Evolutionary conservation across 2,329 filamentous ascomycete genomes (phyloP).

Genomic region (Zymoseptoria pseudotritici): DNA sequence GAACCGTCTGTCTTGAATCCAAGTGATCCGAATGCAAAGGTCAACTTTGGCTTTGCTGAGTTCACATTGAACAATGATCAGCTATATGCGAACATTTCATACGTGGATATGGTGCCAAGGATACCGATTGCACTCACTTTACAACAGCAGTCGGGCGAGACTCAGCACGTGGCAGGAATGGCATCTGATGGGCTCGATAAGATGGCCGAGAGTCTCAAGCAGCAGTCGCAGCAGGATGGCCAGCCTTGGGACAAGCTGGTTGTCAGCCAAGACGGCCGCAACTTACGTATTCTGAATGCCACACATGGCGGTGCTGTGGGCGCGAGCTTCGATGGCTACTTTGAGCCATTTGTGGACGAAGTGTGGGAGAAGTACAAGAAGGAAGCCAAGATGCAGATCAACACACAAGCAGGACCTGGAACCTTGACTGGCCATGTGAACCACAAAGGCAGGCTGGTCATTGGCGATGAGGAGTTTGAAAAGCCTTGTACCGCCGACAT

Average conservation of each 20-base stretch:
- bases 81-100: conserved; percentile 41
- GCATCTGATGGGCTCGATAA: conserved; percentile 49
- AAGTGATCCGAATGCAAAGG: conserved; percentile 38
- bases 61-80: conserved; percentile 43
- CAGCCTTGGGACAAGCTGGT: conserved; percentile 58
- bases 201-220: conserved; percentile 48
- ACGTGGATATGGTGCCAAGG: conserved; percentile 32
- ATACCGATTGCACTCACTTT: conserved; percentile 37
- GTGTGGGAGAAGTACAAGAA: conserved; percentile 46
- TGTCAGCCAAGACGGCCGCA: conserved; percentile 33
- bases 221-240: conserved; percentile 51
- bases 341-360: conserved; percentile 44
- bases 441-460: conserved; percentile 34
- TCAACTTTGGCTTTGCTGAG: conserved; percentile 41
- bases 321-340: conserved; percentile 48
- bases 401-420: conserved; percentile 58
- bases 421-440: conserved; percentile 45
- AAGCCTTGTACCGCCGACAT: conserved; percentile 58
- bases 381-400: conserved; percentile 44
- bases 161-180: conserved; percentile 53
- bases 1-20: conserved; percentile 32
- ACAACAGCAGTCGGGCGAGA: conserved; percentile 31
- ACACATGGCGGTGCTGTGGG: conserved; percentile 43
- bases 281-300: conserved; percentile 39
- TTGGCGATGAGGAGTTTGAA: conserved; percentile 45